Percentiles rank a stretch among this genome's conserved stretches.
phyloP scores from a whole-genome alignment of 305 asterid genomes.

The Salvia sclarea region DNA sequence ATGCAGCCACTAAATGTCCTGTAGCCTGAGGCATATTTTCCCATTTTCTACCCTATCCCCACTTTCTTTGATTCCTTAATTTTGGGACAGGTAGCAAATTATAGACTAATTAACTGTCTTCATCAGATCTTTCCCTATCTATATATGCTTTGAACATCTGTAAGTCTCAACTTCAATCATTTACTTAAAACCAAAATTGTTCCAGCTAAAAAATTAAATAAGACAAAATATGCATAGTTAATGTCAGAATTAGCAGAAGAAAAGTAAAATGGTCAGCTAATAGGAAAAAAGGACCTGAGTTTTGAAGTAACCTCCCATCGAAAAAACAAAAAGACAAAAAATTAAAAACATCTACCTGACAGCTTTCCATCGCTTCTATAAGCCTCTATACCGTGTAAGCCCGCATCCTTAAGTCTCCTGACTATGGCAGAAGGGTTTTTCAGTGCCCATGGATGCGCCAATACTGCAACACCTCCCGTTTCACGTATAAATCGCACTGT shows the following conservation, averaged over 20 bases:
- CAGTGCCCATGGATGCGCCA: conserved; percentile 99
- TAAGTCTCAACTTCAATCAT: not conserved
- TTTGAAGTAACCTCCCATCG: not conserved
- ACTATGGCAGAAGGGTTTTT: conserved; percentile 70
- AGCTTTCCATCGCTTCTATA: conserved; percentile 92
- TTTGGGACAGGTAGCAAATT: not conserved
- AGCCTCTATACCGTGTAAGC: conserved; percentile 82
- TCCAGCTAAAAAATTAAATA: not conserved
- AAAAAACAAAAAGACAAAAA: not conserved
- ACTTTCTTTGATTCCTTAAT: no score
- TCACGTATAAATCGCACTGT: conserved; percentile 69
- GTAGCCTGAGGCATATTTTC: not conserved
- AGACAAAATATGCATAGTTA: not conserved
- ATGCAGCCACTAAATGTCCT: not conserved
- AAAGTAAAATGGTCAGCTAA: not conserved
- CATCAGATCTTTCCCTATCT: not conserved
- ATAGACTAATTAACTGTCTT: not conserved
- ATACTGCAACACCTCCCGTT: conserved; percentile 89
- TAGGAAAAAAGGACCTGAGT: not conserved
- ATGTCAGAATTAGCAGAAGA: not conserved
- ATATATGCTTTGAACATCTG: not conserved
- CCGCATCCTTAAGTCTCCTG: conserved; percentile 76
- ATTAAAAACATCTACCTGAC: conserved; percentile 46
- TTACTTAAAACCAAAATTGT: not conserved
- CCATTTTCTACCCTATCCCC: no score